Conservation (phyloP, 306 rosid genomes). For the Vigna trinervia region DNA sequence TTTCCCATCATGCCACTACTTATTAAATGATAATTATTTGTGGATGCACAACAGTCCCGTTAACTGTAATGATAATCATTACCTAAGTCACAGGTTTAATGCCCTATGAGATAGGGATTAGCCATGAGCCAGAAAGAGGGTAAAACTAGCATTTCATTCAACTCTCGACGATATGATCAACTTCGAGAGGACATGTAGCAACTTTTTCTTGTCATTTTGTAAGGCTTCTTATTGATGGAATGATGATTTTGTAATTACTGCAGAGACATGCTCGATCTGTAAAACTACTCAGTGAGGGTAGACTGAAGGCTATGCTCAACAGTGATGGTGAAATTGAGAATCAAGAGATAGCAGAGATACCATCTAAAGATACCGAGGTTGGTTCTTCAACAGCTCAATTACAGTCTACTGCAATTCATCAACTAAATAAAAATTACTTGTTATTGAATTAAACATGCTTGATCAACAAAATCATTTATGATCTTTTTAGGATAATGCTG, state of each 20-base stretch:
- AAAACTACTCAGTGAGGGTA: slow-evolving; percentile 73
- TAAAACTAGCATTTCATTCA: slow-evolving; percentile 2
- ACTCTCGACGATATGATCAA: neutral
- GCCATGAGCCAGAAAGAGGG: neutral
- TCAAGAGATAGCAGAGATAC: slow-evolving; percentile 59
- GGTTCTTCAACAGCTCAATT: slow-evolving; percentile 41
- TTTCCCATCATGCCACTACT: neutral
- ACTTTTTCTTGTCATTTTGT: slow-evolving; percentile 27
- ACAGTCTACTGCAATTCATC: neutral
- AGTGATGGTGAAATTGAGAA: slow-evolving; percentile 80
- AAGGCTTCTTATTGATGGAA: slow-evolving; percentile 19
- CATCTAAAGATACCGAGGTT: slow-evolving; percentile 61
- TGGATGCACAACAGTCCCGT: neutral
- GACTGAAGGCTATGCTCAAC: slow-evolving; percentile 76
- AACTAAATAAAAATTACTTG: neutral
- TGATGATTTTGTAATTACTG: slow-evolving; percentile 36
- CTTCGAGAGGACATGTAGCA: neutral
- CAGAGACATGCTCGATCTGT: slow-evolving; percentile 90
- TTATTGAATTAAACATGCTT: neutral
- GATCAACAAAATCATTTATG: slow-evolving; percentile 19
- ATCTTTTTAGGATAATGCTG: slow-evolving; percentile 51
- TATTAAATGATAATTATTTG: slow-evolving; percentile 1
- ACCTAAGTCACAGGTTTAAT: neutral
- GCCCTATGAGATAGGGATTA: neutral
- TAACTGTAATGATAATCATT: neutral